Evolutionary conservation across 805 yeast species (phyloP).

Genomic region (Barnettozyma siamensis): DNA sequence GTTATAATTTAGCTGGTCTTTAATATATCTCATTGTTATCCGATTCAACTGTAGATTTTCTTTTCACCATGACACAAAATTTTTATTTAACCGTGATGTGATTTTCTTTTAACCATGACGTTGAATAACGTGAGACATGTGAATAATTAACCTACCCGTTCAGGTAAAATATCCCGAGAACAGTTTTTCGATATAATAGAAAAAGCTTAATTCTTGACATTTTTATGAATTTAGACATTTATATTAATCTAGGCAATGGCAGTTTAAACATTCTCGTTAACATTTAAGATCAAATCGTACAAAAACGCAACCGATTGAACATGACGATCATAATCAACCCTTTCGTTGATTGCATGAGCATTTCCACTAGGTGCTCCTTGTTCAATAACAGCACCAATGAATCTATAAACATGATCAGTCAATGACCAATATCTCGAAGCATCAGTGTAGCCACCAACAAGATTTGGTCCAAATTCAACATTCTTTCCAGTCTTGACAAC

Average conservation of each 20-base stretch:
- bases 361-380: slow-evolving; percentile 17
- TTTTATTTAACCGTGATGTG: no score
- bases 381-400: slow-evolving; percentile 18
- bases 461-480: slow-evolving; percentile 36
- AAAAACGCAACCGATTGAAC: slow-evolving; percentile 40
- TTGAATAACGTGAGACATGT: no score
- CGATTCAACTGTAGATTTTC: not conserved
- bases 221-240: no score
- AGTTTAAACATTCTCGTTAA: no score
- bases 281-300: no score
- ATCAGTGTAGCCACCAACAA: slow-evolving; percentile 59
- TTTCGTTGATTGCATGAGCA: slow-evolving; percentile 64
- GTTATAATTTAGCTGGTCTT: slow-evolving; percentile 7
- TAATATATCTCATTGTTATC: not conserved
- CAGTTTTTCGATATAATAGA: no score
- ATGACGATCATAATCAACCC: slow-evolving; percentile 48
- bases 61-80: no score
- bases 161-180: no score
- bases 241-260: no score
- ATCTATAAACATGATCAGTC: slow-evolving; percentile 50
- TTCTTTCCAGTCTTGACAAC: slow-evolving; percentile 21
- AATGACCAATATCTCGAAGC: slow-evolving; percentile 54
- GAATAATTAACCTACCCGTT: no score
- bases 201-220: no score
- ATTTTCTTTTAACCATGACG: no score